These are phyloP conservation scores for Cladobotryum mycophilum DNA, from an alignment of 2,329 filamentous ascomycete species.

Conservation along the genomic window DNA sequence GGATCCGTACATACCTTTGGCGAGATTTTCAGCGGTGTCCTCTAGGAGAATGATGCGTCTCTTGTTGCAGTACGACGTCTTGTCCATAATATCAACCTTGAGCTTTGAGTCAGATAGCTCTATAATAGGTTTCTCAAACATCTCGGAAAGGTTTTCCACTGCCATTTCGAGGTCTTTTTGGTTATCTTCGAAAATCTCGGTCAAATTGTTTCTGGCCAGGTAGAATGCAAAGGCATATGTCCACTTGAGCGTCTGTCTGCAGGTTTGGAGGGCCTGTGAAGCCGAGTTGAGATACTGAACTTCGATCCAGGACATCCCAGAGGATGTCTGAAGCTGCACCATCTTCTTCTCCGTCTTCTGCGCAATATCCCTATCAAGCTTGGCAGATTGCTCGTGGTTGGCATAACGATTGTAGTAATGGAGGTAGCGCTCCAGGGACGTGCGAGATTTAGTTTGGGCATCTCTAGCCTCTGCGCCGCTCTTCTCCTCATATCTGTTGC, in stretches of 20 bases:
- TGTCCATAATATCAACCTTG: slow-evolving; percentile 98
- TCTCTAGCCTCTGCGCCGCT: slow-evolving; percentile 85
- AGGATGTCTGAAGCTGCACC: slow-evolving; percentile 88
- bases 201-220: slow-evolving; percentile 89
- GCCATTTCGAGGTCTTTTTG: slow-evolving; percentile 97
- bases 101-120: slow-evolving; percentile 81
- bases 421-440: slow-evolving; percentile 89
- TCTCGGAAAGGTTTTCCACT: slow-evolving; percentile 92
- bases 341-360: slow-evolving; percentile 98
- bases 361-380: slow-evolving; percentile 92
- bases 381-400: slow-evolving; percentile 96
- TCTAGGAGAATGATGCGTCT: slow-evolving; percentile 82
- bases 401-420: slow-evolving; percentile 99
- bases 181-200: slow-evolving; percentile 97
- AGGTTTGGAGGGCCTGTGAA: slow-evolving; percentile 88
- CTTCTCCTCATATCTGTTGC: slow-evolving; percentile 95
- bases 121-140: slow-evolving; percentile 96
- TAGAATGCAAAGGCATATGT: slow-evolving; percentile 99
- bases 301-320: slow-evolving; percentile 98
- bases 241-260: slow-evolving; percentile 98
- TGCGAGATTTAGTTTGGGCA: slow-evolving; percentile 82
- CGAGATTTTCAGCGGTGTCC: slow-evolving; percentile 88
- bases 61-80: slow-evolving; percentile 95
- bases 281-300: slow-evolving; percentile 94
- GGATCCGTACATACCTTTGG: slow-evolving; percentile 54